Evolutionary conservation across 345 rosid genomes (phyloP), one percentile per base, ranked within the genome.

Genomic region (Pistacia vera): DNA sequence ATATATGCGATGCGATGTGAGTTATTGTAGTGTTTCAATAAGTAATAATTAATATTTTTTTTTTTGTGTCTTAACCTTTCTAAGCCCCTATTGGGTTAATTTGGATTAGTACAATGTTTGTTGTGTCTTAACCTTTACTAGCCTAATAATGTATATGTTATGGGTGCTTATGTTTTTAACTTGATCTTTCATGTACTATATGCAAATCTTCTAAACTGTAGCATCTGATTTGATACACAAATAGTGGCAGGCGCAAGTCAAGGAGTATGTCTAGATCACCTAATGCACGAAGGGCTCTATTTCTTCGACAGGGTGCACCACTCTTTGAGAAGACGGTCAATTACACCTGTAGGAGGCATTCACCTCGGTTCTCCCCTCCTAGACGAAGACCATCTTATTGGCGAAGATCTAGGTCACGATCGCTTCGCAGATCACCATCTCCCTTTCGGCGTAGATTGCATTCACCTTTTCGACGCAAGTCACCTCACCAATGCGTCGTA

Each of bases 201-300:
- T 68, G 18, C 3, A 55, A n/a, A 16, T 20, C 52, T n/a, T 65
- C 8, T 58, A 72, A 17, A 75, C n/a, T 33, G 12, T 70, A 51
- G 55, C 66, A 48, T 61, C 68, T 82, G 66, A 62, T 64, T 62
- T 25, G 36, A 56, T 71, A 13, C 64, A 30, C 57, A 8, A 80
- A 11, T 61, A 86, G 80, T 87, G 87, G 74, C 51, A 77, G 79
- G 61, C 82, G 52, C 63, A 91, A 83, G 71, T 87, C 91, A 36
- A 91, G 94, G 88, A 93, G 97, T 77, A 46, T 89, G 33, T 92
- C 99, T 3, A 83, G 84, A 81, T 94, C 98, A 83, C 88, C 88
- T 59, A 66, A 67, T 56, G 75, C 51, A 13, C 80, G 78, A n/a
- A 70, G 72, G 33, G 73, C 30, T 81, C 91, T 11, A 17, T 80